Evolutionary conservation across 257 asterid species (phyloP), one percentile per base, ranked within the genome.

Genomic region (Echites panduratus): DNA sequence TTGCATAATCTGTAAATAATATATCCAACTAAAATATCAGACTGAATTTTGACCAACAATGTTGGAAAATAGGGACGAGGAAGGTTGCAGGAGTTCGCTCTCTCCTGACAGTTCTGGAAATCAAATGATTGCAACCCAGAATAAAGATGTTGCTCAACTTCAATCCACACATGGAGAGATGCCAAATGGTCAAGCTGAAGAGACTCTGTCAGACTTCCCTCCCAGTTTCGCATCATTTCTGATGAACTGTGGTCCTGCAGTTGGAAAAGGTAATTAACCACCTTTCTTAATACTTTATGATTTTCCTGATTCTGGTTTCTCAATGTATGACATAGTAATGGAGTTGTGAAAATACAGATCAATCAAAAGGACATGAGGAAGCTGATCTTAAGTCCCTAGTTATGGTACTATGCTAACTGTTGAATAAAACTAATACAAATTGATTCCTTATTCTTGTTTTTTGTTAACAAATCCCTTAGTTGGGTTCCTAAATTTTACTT

Each of bases 151-250:
- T 64, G 72, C 78, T 82, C 86, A 79, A 79, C 73, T 66, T 85
- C 85, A 41, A 71, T 43, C 4, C 71, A 47, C 76, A 49, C 77
- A 71, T 35, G 91, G 79, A 80, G 69, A 26, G 29, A 64, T 63
- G 61, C 50, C 72, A 76, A 75, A 75, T 70, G 26, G 44, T 47
- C 82, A 80, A 79, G 83, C 79, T 74, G 89, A 80, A 50, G 86
- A 73, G 66, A 62, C 79, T 47, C 75, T 75, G 73, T 53, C 85
- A 9, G 63, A 68, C 14, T 85, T 84, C 73, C 97, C 98, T 75
- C 98, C 96, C 70, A 87, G 96, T 82, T 93, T 91, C 84, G 81
- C 90, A 4, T 86, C 93, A 49, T 79, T 91, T 79, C 70, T 93
- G 78, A 85, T 70, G 80, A 87, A 82, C 84, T 89, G 92, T 76